Base-by-base conservation (phyloP, 2,329 filamentous ascomycete genomes). In the Monosporascus cannonballus region DNA sequence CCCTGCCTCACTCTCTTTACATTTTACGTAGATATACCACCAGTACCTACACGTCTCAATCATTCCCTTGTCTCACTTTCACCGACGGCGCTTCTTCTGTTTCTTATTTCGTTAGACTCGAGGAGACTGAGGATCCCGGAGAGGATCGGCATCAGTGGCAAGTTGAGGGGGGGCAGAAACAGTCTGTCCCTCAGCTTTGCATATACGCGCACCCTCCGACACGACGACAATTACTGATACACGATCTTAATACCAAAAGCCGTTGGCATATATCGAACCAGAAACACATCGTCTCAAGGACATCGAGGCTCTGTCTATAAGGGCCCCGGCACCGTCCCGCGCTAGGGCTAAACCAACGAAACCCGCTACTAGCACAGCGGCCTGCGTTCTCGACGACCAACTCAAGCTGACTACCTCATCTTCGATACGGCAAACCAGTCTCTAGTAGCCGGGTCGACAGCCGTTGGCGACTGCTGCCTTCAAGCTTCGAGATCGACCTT, bases 401-500 rank as follows among this genome's bases (percentile, higher is more conserved):
- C 27, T 30, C 27, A 14, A 30, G 27, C 27, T 17, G 38, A 17
- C 15, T 39, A 7, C 11, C 18, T 39, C 38, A 39, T 39, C 38
- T 39, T 17, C 17, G 18, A n/a, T 39, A n/a, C 17, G 38, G 6
- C 18, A 20, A 17, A 39, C 18, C 38, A 11, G 38, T 8, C 11
- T 30, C 17, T 17, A 46, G 24, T 24, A 22, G n/a, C 27, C 36
- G 37, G 39, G 51, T 48, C 52, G 54, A 58, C 53, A 60, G 52
- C 56, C 52, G 51, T 53, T 55, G 53, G 51, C 51, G 53, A 57
- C 52, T 53, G 51, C 54, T 58, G 52, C 9, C 3, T 44, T 46
- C 45, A 11, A n/a, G 39, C 22, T 30, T 22, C 24, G 20, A 36
- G 18, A 8, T 18, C 25, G 45, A 18, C 42, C 50, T 34, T n/a